Evolutionary conservation across 106 monocot species (phyloP), one percentile per base, ranked within the genome.

Genomic region (Triglochin maritima): DNA sequence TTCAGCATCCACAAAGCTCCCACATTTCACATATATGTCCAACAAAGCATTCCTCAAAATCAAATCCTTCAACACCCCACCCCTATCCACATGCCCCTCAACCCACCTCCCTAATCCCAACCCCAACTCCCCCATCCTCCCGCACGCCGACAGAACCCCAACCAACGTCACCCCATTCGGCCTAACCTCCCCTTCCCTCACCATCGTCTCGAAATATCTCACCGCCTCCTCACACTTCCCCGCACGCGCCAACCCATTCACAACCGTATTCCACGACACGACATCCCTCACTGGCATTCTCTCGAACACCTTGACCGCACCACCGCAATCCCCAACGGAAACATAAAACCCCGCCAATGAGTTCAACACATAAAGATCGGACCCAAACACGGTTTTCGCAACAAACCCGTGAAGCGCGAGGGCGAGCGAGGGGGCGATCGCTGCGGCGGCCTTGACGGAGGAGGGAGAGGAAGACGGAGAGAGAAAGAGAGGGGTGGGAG

Each of bases 251-350:
- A 78, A 67, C 7, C 69, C 77, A 12, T 68, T 44, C 66, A 87
- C 81, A 41, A 83, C 70, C 0, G 83, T 81, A 62, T 87, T 87
- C 87, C 87, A 83, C 2, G 83, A 83, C 13, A 87, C 83, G 17
- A 79, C 75, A 47, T 87, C 86, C 52, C 71, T 75, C 17, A 42
- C 46, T 0, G 72, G 70, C 47, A 76, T 79, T 15, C 13, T 53
- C 3, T 76, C 73, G 57, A 87, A 87, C 59, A 87, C 48, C 12
- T 43, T 60, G 49, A 41, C 52, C 2, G 86, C 48, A 42, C 77
- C 54, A 42, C 69, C 63, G 7, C 71, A 47, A 29, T 68, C 14
- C 9, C 77, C 57, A 50, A 73, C 80, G 14, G 71, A 52, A 5
- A 70, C 82, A 29, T 82, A 86, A 17, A 82, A 79, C 49, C 74